Percentiles rank a stretch among this genome's conserved stretches.
Evolutionary conservation across 208 protist species (phyloP).

Genomic region (Porcisia deanei): DNA sequence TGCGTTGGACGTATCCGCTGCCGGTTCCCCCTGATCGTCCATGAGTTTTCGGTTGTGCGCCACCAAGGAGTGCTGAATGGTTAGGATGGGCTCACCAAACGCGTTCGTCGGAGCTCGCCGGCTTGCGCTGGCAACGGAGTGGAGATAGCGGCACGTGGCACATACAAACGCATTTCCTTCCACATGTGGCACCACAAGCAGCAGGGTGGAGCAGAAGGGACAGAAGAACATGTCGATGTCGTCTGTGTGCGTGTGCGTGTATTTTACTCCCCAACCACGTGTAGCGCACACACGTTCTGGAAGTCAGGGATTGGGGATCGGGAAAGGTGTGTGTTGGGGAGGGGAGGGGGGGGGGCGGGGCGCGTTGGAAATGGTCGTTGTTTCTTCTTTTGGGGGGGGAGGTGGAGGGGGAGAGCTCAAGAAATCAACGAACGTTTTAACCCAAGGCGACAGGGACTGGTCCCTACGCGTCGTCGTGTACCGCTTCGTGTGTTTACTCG

Average conservation of each 20-base stretch:
- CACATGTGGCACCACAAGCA: conserved; percentile 53
- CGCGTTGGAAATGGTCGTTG: too few species aligned
- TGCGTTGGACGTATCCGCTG: background rate
- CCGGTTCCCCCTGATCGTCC: conserved; percentile 33
- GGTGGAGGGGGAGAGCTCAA: background rate
- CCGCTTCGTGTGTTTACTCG: background rate
- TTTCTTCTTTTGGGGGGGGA: background rate
- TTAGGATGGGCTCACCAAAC: conserved; percentile 43
- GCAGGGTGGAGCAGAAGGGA: conserved; percentile 87
- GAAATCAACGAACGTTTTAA: background rate
- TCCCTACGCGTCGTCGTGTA: background rate
- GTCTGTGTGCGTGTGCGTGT: background rate
- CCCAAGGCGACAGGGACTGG: background rate
- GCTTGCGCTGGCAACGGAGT: conserved; percentile 30
- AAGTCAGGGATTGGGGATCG: background rate
- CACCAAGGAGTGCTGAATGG: conserved; percentile 62
- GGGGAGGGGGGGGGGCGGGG: too few species aligned
- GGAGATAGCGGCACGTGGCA: conserved; percentile 74
- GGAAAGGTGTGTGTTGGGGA: background rate
- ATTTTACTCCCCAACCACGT: background rate
- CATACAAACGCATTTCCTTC: conserved; percentile 58
- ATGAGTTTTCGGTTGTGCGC: conserved; percentile 48
- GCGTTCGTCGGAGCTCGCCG: conserved; percentile 53
- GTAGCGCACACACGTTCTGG: background rate
- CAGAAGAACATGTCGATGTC: conserved; percentile 81